Percentiles rank a stretch among this genome's conserved stretches.
These are phyloP conservation scores for Podila minutissima DNA, from an alignment of 192 early-diverging fungal genomes.

Conservation along the genomic window DNA sequence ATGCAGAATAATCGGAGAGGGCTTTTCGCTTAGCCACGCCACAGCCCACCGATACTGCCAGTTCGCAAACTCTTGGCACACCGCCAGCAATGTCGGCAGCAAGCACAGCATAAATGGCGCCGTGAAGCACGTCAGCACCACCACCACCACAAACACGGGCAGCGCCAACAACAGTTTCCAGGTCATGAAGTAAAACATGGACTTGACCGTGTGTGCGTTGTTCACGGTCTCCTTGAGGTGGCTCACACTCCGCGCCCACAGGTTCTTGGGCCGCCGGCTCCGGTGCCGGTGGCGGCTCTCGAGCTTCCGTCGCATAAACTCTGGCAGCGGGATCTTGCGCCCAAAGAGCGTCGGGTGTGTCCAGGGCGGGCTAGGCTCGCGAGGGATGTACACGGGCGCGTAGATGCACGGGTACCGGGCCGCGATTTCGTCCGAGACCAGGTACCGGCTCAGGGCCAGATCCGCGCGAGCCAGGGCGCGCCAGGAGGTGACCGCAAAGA, in stretches of 20 bases:
- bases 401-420: conserved; percentile 14
- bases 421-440: conserved; percentile 8
- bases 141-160: conserved; percentile 9
- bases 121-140: conserved; percentile 15
- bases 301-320: neutral
- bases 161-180: conserved; percentile 38
- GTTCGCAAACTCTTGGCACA: conserved; percentile 12
- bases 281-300: conserved; percentile 14
- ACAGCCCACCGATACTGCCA: conserved; percentile 45
- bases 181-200: conserved; percentile 31
- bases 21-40: conserved; percentile 34
- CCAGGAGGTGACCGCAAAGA: conserved; percentile 38
- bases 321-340: neutral
- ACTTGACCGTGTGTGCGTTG: conserved; percentile 19
- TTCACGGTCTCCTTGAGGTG: conserved; percentile 16
- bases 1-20: conserved; percentile 21
- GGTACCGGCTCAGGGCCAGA: conserved; percentile 5
- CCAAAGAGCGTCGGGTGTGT: neutral
- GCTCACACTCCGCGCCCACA: conserved; percentile 8
- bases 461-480: conserved; percentile 34
- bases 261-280: conserved; percentile 21
- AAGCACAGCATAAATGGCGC: conserved; percentile 39
- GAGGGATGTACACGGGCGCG: conserved; percentile 17
- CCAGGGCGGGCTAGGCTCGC: neutral
- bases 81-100: conserved; percentile 18